Conservation (phyloP, 306 rosid genomes). For the Bauhinia variegata region DNA sequence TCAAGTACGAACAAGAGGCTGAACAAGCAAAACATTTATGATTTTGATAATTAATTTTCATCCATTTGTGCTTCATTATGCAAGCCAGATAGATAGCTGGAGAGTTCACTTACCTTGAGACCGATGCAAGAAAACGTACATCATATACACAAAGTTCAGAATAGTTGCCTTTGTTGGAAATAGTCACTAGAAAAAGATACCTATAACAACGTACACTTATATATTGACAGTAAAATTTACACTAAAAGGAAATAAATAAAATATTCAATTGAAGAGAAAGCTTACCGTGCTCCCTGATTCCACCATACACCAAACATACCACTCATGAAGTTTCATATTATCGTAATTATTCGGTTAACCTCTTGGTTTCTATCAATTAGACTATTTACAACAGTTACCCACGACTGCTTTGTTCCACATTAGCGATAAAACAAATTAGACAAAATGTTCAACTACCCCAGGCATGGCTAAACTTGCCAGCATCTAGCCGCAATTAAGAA, state of each 20-base stretch:
- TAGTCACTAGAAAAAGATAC: too few species aligned
- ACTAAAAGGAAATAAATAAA: background rate
- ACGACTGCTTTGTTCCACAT: background rate
- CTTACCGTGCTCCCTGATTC: too few species aligned
- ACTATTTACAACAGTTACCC: background rate
- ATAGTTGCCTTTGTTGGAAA: too few species aligned
- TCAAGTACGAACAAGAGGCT: conserved; percentile 16
- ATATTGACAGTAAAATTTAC: too few species aligned
- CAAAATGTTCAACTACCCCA: background rate
- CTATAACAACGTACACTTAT: too few species aligned
- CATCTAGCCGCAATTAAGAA: background rate
- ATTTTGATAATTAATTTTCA: too few species aligned
- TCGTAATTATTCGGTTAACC: too few species aligned
- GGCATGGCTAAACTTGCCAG: background rate
- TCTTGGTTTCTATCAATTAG: background rate
- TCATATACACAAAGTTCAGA: too few species aligned
- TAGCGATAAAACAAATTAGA: background rate
- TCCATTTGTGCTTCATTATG: too few species aligned
- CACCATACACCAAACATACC: background rate
- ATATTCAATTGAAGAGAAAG: background rate
- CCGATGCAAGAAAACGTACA: too few species aligned
- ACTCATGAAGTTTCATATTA: background rate
- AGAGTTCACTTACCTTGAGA: too few species aligned
- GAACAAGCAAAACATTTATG: background rate
- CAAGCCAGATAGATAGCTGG: too few species aligned